Conservation (phyloP, 2,329 filamentous ascomycete genomes). For the Colletotrichum filicis region DNA sequence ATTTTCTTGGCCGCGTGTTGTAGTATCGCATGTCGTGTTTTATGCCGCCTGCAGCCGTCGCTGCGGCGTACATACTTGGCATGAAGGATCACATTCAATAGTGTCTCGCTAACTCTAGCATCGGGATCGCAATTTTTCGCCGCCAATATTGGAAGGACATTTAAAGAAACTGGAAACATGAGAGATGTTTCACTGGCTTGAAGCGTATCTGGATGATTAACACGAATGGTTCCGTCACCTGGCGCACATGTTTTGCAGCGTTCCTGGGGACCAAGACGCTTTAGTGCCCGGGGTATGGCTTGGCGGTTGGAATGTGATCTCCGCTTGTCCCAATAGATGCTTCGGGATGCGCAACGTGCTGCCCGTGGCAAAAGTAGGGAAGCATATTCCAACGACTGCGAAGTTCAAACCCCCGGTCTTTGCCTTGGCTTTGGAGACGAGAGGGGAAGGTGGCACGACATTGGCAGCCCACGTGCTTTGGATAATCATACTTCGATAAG, state of each 20-base stretch:
- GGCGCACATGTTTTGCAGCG: conserved; percentile 2
- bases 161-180: not conserved
- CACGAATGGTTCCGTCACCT: conserved; percentile 25
- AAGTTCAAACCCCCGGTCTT: not conserved
- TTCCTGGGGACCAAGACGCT: conserved; percentile 32
- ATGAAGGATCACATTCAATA: conserved; percentile 16
- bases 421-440: conserved; percentile 5
- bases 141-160: not conserved
- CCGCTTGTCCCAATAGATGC: conserved; percentile 29
- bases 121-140: not conserved
- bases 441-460: conserved; percentile 26
- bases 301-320: conserved; percentile 1
- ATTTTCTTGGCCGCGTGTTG: not conserved
- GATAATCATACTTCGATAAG: conserved; percentile 13
- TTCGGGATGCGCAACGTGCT: conserved; percentile 28
- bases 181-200: not conserved
- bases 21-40: not conserved
- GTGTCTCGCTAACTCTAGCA: not conserved
- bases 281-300: conserved; percentile 11
- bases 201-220: not conserved
- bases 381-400: conserved; percentile 23
- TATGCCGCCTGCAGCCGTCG: not conserved
- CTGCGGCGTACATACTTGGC: conserved; percentile 1
- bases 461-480: conserved; percentile 24
- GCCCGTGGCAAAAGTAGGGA: not conserved